A percentile compares a stretch with the other conserved stretches of the same genome.
Evolutionary conservation across 352 stramenopile species (phyloP).

Genomic region (Aphanomyces astaci): DNA sequence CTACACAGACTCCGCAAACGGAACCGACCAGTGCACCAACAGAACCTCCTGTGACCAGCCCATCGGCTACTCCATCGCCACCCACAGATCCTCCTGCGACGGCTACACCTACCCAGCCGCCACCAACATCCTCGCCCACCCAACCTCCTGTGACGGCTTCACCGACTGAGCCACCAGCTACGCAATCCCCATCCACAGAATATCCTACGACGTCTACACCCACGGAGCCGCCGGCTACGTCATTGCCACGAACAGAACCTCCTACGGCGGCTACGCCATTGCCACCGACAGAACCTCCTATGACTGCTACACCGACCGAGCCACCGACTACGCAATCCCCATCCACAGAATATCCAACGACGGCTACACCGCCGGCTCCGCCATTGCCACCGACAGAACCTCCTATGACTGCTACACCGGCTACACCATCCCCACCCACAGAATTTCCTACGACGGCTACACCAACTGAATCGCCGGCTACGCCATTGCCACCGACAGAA

Average conservation of each 20-base stretch:
- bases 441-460: neutral
- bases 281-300: slow-evolving; percentile 8
- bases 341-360: no score
- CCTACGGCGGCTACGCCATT: neutral
- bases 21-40: slow-evolving; percentile 22
- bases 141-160: neutral
- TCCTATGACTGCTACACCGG: neutral
- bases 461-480: neutral
- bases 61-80: neutral
- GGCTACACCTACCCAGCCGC: neutral
- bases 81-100: slow-evolving; percentile 17
- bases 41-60: neutral
- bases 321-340: neutral
- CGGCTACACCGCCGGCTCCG: no score
- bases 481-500: neutral
- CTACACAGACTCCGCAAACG: slow-evolving; percentile 18
- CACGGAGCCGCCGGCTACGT: neutral
- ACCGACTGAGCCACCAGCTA: neutral
- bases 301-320: slow-evolving; percentile 10
- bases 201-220: neutral
- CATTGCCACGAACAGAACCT: neutral
- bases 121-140: neutral
- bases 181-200: neutral
- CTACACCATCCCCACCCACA: neutral
- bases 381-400: no score